Conservation (phyloP, 768 basidiomycete genomes). For the Leccinum barrowsii region DNA sequence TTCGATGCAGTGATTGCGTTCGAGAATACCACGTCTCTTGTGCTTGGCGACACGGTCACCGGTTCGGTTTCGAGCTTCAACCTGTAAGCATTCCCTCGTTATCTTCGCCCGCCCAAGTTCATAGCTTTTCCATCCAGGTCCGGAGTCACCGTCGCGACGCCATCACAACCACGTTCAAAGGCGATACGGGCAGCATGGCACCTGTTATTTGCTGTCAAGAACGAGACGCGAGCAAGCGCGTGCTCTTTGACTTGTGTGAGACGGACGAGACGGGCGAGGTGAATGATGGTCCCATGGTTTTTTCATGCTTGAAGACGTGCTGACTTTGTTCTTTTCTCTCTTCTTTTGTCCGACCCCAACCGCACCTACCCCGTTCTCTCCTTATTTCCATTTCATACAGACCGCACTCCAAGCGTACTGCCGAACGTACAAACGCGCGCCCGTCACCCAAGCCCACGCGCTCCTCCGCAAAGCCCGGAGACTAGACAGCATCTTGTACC, state of each 20-base stretch:
- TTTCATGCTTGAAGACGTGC: neutral
- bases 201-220: slow-evolving; percentile 76
- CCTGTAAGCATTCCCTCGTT: slow-evolving; percentile 45
- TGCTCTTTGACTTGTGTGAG: slow-evolving; percentile 82
- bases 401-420: slow-evolving; percentile 89
- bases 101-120: neutral
- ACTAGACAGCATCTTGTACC: slow-evolving; percentile 67
- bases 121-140: slow-evolving; percentile 42
- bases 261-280: slow-evolving; percentile 81
- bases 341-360: neutral
- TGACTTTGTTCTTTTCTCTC: slow-evolving; percentile 4
- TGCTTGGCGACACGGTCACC: slow-evolving; percentile 81
- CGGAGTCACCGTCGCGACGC: slow-evolving; percentile 74
- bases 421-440: slow-evolving; percentile 78
- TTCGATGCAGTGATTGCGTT: slow-evolving; percentile 80
- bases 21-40: slow-evolving; percentile 85
- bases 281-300: slow-evolving; percentile 15
- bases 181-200: slow-evolving; percentile 74
- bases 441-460: slow-evolving; percentile 69
- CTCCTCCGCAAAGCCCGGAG: slow-evolving; percentile 86
- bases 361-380: neutral
- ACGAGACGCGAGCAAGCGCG: slow-evolving; percentile 61
- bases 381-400: slow-evolving; percentile 37
- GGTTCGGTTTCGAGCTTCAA: slow-evolving; percentile 91
- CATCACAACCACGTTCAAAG: slow-evolving; percentile 68